A percentile compares a stretch with the other conserved stretches of the same genome.
Conservation (phyloP, 2,329 filamentous ascomycete species). For the Fusarium longipes region DNA sequence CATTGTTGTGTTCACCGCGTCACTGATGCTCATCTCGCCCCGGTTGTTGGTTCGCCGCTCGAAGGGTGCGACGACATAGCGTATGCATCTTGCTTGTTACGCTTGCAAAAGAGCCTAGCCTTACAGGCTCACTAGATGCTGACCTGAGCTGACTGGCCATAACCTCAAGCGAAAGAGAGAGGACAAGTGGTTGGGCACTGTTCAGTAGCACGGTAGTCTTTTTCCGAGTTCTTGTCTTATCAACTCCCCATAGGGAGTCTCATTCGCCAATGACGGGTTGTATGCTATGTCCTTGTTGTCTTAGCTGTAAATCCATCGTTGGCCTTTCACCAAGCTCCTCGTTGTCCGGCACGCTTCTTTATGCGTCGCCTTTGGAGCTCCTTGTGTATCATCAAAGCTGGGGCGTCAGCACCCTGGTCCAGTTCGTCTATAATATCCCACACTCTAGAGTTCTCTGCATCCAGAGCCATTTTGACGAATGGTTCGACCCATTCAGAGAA, state of each 20-base stretch:
- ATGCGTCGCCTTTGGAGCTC: slow-evolving; percentile 45
- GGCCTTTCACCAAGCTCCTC: neutral
- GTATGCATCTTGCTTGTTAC: slow-evolving; percentile 1
- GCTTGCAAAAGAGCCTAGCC: slow-evolving; percentile 2
- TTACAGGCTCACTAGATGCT: slow-evolving; percentile 3
- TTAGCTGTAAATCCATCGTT: neutral
- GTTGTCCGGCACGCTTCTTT: slow-evolving; percentile 26
- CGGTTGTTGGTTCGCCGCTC: neutral
- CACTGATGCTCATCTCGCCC: slow-evolving; percentile 21
- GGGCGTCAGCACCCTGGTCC: slow-evolving; percentile 31
- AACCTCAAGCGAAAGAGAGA: neutral
- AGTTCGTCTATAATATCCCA: slow-evolving; percentile 51
- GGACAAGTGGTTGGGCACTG: neutral
- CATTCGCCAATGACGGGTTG: neutral
- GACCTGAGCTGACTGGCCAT: neutral
- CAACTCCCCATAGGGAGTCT: neutral
- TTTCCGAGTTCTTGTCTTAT: neutral
- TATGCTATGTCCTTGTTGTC: neutral
- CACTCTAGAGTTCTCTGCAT: slow-evolving; percentile 48
- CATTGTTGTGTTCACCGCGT: slow-evolving; percentile 5
- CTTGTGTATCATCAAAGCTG: slow-evolving; percentile 37
- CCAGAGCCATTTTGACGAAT: slow-evolving; percentile 45
- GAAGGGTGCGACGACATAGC: neutral
- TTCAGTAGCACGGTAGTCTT: neutral
- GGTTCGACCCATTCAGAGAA: slow-evolving; percentile 45